Percentiles rank a stretch among this genome's conserved stretches.
phyloP scores from a whole-genome alignment of 2,329 filamentous ascomycete species.

The Neonectria hederae region DNA sequence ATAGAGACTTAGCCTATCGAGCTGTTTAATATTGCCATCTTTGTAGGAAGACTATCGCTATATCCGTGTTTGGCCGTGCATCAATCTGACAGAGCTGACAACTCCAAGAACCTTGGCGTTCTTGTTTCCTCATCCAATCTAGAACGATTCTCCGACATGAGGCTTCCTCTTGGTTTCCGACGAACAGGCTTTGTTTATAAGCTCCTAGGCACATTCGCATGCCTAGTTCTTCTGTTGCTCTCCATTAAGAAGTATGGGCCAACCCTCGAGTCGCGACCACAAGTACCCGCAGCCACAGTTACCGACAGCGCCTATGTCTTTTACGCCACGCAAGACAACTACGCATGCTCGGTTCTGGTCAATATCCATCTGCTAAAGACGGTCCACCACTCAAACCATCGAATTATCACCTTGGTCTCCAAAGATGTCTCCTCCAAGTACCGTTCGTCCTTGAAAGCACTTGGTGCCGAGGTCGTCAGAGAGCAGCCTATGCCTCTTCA shows the following conservation, averaged over 20 bases:
- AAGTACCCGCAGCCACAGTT: not conserved
- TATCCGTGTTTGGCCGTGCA: not conserved
- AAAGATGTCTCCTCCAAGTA: conserved; percentile 24
- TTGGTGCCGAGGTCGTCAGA: conserved; percentile 23
- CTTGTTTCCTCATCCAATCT: not conserved
- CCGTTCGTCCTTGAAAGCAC: conserved; percentile 8
- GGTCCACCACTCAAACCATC: conserved; percentile 14
- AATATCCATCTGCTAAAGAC: conserved; percentile 26
- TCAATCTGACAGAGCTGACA: not conserved
- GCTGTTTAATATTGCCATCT: not conserved
- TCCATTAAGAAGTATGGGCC: not conserved
- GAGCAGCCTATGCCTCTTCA: conserved; percentile 24
- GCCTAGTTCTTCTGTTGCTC: not conserved
- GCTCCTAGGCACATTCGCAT: not conserved
- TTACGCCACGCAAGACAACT: conserved; percentile 30
- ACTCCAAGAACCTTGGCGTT: not conserved
- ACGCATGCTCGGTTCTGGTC: conserved; percentile 31
- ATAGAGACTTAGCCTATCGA: not conserved
- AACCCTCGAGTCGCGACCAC: not conserved
- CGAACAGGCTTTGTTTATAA: not conserved
- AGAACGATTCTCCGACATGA: not conserved
- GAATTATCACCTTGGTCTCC: conserved; percentile 27
- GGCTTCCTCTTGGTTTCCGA: not conserved
- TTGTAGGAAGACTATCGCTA: not conserved
- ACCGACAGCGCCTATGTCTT: conserved; percentile 30